Base-by-base conservation (phyloP, 805 yeast species). In the Ogataea pilisensis region DNA sequence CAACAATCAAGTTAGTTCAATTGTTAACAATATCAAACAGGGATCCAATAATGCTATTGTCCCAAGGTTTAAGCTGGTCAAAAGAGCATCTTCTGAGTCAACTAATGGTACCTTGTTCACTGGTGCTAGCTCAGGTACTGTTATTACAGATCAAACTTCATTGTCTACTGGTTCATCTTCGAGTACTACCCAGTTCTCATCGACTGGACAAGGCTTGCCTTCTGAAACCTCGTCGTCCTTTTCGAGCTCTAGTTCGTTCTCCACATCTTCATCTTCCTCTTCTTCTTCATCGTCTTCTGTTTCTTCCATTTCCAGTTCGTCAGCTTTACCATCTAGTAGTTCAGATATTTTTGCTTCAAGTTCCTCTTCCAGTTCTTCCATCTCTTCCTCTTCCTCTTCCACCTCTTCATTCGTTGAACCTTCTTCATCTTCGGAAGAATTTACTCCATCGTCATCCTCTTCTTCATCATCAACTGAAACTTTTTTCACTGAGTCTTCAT, bases 61-160 rank as follows among this genome's bases (percentile, higher is more conserved):
- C n/a, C 61, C 63, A 8, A 46, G 63, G 35, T 58, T 58, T 35
- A 49, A 49, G 30, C 28, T 57, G 3, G 40, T 38, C 5, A 56
- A 41, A 37, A 47, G 62, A 41, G 60, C n/a, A 4, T 5, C 19
- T 4, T 29, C 31, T 5, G 16, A 27, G n/a, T n/a, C n/a, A n/a
- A n/a, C n/a, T 27, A 27, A 27, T n/a, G 16, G 16, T 8, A 12
- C 30, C 8, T 8, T 11, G 11, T 8, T 8, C 11, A 24, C 26
- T 11, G 11, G 26, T 24, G 26, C 8, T 24, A 24, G 11, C 26
- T n/a, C 26, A 24, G 11, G 11, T 11, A 24, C 26, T 8, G 26
- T 24, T 24, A 24, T 24, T 24, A 8, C 26, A 24, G n/a, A n/a
- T n/a, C n/a, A n/a, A n/a, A n/a, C n/a, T n/a, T n/a, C n/a, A n/a